Base-by-base conservation (phyloP, 2,329 filamentous ascomycete species). In the Fusarium albosuccineum region DNA sequence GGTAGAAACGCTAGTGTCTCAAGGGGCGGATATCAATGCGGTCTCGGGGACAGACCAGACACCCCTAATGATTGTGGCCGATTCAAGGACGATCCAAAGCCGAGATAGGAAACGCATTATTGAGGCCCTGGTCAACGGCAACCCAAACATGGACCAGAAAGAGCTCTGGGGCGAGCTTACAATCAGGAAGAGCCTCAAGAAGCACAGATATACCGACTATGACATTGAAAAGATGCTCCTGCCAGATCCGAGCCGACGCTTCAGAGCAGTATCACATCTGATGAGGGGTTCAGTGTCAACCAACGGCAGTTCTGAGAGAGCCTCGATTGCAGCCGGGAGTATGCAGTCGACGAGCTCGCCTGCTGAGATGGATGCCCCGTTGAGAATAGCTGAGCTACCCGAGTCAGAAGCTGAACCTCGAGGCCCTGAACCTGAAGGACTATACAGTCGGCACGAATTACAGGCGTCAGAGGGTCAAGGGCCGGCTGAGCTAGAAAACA, bases 181-280 rank as follows among this genome's bases (percentile, higher is more conserved):
- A 3, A 51, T 42, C 10, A 40, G 14, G 7, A 57, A 42, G 14
- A 57, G 51, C 13, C 51, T 63, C 9, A 62, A 62, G 8, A 37
- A 52, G 26, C n/a, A n/a, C n/a, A 46, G 58, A 6, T 63, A 63
- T 9, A 57, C 22, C 6, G 51, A 51, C 1, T 13, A 30, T 0
- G 51, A 63, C 11, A 63, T 63, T 2, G 45, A 57, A 8, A 62
- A 44, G 33, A 64, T 64, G 42, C 17, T 64, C 1, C 49, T 36
- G 2, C 61, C 60, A 8, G 60, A 64, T 8, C 56, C 49, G 4
- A 40, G 14, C 6, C 42, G 37, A 9, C 49, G 41, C 13, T 59
- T 64, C 8, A 53, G 37, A 7, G 34, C 34, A 36, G 3, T 33
- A n/a, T 22, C 4, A 7, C n/a, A 10, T 3, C 11, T 9, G n/a